A percentile compares a stretch with the other conserved stretches of the same genome.
Evolutionary conservation across 257 asterid species (phyloP).

Genomic region (Forsythia suspensa): DNA sequence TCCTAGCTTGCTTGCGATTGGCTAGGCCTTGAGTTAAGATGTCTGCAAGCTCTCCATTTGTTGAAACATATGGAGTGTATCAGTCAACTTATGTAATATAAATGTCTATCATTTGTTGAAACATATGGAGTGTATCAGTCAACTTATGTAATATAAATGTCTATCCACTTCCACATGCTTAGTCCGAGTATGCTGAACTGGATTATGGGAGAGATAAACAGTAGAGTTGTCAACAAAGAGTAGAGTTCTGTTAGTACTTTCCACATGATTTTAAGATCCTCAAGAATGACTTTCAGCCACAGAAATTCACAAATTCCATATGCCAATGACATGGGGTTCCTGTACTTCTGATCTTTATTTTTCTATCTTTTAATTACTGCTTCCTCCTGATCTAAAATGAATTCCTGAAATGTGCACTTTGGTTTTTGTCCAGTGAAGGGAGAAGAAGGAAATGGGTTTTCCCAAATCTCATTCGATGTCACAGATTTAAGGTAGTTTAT

Average conservation of each 20-base stretch:
- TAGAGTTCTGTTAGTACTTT: background rate
- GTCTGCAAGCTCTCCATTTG: no score
- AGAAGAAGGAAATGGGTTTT: slow-evolving; percentile 92
- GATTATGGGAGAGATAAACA: background rate
- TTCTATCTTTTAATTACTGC: background rate
- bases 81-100: background rate
- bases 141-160: background rate
- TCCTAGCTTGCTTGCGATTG: no score
- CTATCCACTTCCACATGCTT: background rate
- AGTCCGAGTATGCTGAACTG: background rate
- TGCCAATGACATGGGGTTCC: background rate
- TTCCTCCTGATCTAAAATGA: background rate
- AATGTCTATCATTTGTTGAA: background rate
- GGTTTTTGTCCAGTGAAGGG: slow-evolving; percentile 76
- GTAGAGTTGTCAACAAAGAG: background rate
- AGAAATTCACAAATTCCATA: background rate
- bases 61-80: background rate
- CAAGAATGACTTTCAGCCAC: background rate
- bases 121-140: background rate
- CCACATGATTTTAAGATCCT: background rate
- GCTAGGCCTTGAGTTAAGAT: no score
- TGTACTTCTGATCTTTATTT: background rate
- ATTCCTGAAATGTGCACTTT: background rate
- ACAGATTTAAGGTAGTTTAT: slow-evolving; percentile 49
- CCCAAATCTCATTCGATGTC: slow-evolving; percentile 62